Base-by-base conservation (phyloP, 305 asterid species). In the Solanum hybrid region DNA sequence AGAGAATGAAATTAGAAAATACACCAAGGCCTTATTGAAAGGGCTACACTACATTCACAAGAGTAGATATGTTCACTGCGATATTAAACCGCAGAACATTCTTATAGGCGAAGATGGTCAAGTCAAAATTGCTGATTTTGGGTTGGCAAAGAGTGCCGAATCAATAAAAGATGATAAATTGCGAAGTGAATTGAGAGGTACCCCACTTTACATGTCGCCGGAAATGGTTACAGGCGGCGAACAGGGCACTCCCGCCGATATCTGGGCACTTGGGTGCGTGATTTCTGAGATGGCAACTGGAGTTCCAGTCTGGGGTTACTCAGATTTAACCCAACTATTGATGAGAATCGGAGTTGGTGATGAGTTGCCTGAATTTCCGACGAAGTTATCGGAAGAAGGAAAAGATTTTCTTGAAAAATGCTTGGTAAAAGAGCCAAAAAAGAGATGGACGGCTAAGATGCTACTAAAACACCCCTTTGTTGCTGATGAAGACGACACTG, bases 391-490 rank as follows among this genome's bases (percentile, higher is more conserved):
- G 5, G 95, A 86, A 5, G 91, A 95, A 81, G 98, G 98, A 31
- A 94, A 85, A 24, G 98, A 96, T 91, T 97, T 97, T 87, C 88
- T 97, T 0, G 78, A 20, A 11, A 94, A 89, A 60, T 93, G 98
- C 71, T 95, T 96, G n/a, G 91, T 91, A 2, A 96, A 92, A 84
- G 94, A 93, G 87, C 95, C 97, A 0, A 72, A 75, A 24, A 71
- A 86, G 26, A 93, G 99, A 93, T 96, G 99, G 99, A 96, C 98
- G 95, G 98, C 96, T 27, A 94, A 93, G 96, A 95, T 96, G 99
- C 99, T 96, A 24, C 71, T 95, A 86, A 36, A 93, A 40, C 99
- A 95, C 88, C 95, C 95, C 1, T 95, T 96, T 35, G 88, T 95
- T 51, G 76, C 80, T 10, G 86, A 26, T 87, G 20, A 72, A 64